phyloP scores from a whole-genome alignment of 345 rosid species.

The Aegle marmelos region DNA sequence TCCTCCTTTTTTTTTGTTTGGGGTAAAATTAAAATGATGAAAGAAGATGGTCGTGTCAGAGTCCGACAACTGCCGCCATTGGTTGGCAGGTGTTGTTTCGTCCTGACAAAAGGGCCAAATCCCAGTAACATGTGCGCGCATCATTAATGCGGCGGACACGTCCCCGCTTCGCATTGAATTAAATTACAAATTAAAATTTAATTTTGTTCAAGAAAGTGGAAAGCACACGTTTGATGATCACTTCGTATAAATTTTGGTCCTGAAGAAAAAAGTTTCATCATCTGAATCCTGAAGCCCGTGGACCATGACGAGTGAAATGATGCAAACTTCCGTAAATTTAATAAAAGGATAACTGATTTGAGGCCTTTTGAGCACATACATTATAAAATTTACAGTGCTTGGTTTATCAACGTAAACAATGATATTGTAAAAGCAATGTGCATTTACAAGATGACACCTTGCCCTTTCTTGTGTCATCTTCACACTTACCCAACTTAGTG shows the following conservation, averaged over 20 bases:
- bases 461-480: conserved; percentile 11
- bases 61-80: conserved; percentile 28
- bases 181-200: not conserved
- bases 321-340: conserved; percentile 19
- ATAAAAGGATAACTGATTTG: not conserved
- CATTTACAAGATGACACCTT: not conserved
- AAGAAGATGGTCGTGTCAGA: conserved; percentile 7
- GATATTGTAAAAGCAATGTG: not conserved
- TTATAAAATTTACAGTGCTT: not conserved
- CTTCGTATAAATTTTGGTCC: not conserved
- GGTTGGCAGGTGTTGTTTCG: not conserved
- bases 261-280: not conserved
- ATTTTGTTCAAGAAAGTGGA: conserved; percentile 5
- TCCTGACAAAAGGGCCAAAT: not conserved
- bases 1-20: no score
- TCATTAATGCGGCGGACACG: conserved; percentile 8
- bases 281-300: conserved; percentile 15
- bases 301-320: conserved; percentile 32
- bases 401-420: not conserved
- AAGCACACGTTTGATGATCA: not conserved
- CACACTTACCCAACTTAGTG: conserved; percentile 16
- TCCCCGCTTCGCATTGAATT: not conserved
- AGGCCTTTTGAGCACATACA: not conserved
- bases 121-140: not conserved
- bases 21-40: no score